Evolutionary conservation across 805 yeast species (phyloP).

Genomic region (Pichia membranifaciens): DNA sequence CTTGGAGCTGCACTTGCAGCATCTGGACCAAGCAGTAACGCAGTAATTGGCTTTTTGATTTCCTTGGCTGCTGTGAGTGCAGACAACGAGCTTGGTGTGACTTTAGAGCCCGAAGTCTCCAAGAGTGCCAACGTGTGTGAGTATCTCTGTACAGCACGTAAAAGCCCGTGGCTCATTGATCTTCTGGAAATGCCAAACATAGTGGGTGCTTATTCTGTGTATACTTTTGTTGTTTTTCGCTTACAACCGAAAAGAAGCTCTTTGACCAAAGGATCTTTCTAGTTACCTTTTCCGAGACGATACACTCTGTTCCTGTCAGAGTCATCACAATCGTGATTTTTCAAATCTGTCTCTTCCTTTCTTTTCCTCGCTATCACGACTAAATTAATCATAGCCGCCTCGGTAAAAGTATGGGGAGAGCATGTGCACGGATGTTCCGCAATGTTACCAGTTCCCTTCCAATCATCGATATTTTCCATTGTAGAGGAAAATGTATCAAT

Average conservation of each 20-base stretch:
- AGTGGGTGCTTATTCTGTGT: too few relatives aligned
- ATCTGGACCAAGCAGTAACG: conserved; percentile 62
- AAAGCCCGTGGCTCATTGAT: not conserved
- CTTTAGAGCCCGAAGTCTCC: conserved; percentile 51
- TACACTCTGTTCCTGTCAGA: not conserved
- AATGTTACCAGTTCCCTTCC: too few relatives aligned
- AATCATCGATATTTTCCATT: too few relatives aligned
- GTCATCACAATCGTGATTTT: not conserved
- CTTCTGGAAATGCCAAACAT: conserved; percentile 6
- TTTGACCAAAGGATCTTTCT: too few relatives aligned
- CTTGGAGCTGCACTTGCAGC: conserved; percentile 46
- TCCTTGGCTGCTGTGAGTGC: conserved; percentile 72
- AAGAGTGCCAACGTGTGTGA: conserved; percentile 73
- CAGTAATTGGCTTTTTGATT: conserved; percentile 76
- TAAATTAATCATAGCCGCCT: too few relatives aligned
- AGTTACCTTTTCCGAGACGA: too few relatives aligned
- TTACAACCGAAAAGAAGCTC: too few relatives aligned
- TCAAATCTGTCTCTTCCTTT: too few relatives aligned
- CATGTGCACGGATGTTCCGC: too few relatives aligned
- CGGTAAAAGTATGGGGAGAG: too few relatives aligned
- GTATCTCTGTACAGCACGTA: conserved; percentile 30
- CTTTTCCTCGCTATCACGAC: not conserved
- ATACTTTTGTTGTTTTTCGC: not conserved
- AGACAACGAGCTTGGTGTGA: conserved; percentile 65
- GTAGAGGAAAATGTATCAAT: too few relatives aligned